Base-by-base conservation (phyloP, 2,329 filamentous ascomycete species). In the Rhinocladiella similis region DNA sequence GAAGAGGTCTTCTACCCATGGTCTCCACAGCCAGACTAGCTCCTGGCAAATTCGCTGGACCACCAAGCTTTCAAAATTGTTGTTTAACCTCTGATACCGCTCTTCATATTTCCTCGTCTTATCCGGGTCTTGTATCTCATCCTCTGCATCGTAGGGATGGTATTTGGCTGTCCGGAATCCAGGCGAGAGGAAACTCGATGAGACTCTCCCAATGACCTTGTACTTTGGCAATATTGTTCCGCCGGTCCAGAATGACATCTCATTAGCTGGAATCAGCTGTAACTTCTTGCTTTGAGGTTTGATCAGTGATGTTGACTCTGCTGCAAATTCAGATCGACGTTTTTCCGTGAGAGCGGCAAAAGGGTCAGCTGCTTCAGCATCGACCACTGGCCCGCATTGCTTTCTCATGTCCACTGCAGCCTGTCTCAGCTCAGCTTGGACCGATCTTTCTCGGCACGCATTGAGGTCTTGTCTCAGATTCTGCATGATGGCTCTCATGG, bases 131-230 rank as follows among this genome's bases (percentile, higher is more conserved):
- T 57, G 38, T 13, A 50, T 22, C 35, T 66, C 63, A 22, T 66
- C 63, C 29, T 63, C 61, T 5, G 55, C 39, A 39, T 62, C 63
- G 43, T 65, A 65, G 7, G 64, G 61, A 25, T 61, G 47, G 43
- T 59, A 60, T 49, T 60, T 62, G 19, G 60, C 50, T 13, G 57
- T 64, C 14, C 56, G 57, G 42, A 54, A 50, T 36, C 64, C 64
- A 10, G 56, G 58, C 16, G 64, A 62, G 16, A 66, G 59, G 38
- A 64, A 59, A 41, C 55, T 66, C 5, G 55, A 36, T 10, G 54
- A 52, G 4, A 66, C 45, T 29, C 61, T 51, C 12, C 61, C 63
- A 22, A 66, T 64, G 25, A 59, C 56, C 47, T 61, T 62, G 46
- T 63, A 64, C 42, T 59, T 63, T 7, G 63, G 63, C 13, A 65